Percentiles rank a stretch among this genome's conserved stretches.
phyloP scores from a whole-genome alignment of 768 basidiomycete species.

The Daedalea quercina region DNA sequence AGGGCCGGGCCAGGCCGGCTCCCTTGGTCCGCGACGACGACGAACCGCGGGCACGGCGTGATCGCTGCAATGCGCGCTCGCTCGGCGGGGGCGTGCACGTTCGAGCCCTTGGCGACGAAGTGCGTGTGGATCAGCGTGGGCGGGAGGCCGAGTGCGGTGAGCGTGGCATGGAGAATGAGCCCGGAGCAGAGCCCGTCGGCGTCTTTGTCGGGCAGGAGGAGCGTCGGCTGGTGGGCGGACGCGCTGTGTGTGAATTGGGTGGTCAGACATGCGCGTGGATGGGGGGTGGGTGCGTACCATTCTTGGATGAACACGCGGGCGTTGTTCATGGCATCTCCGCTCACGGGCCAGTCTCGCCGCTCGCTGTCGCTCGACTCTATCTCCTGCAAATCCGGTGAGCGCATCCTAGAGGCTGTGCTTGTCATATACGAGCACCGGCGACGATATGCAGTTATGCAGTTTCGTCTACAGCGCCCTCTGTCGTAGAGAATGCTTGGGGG shows the following conservation, averaged over 20 bases:
- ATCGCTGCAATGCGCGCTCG: constrained; percentile 21
- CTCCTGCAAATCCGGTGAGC: no score
- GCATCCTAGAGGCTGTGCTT: no score
- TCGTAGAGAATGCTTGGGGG: no score
- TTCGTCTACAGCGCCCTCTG: no score
- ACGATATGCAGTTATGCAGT: no score
- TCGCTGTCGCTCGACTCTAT: background rate
- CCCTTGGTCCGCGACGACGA: constrained; percentile 41
- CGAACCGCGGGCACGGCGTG: constrained; percentile 19
- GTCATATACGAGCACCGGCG: no score
- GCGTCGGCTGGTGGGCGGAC: constrained; percentile 4
- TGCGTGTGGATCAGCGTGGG: constrained; percentile 27
- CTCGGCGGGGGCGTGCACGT: constrained; percentile 31
- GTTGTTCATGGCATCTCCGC: constrained; percentile 1
- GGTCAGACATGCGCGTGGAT: no score
- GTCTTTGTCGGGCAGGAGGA: constrained; percentile 43
- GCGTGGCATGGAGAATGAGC: constrained; percentile 31
- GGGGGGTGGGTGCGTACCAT: constrained; percentile 7
- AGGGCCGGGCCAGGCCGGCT: constrained; percentile 32
- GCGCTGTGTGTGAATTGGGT: constrained; percentile 9
- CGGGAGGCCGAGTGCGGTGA: constrained; percentile 30
- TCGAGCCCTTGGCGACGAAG: constrained; percentile 35
- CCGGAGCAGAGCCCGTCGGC: constrained; percentile 27
- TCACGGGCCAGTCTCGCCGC: constrained; percentile 12
- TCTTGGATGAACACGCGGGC: constrained; percentile 15